Base-by-base conservation (phyloP, 1,284 basidiomycete species). In the Pascua sp. region DNA sequence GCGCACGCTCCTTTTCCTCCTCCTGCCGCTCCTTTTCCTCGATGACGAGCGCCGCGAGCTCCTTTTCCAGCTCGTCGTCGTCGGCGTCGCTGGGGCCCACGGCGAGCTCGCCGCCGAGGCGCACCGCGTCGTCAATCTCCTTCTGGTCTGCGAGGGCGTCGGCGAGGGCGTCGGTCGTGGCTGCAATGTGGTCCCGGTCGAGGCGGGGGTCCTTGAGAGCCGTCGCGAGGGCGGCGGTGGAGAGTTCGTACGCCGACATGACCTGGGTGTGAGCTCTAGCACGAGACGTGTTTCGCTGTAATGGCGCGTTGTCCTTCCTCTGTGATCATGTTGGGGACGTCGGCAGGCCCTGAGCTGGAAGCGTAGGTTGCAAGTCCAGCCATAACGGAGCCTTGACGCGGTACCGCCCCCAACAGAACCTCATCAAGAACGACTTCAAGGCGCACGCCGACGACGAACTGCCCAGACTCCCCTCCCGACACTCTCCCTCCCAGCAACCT, bases 101-200 rank as follows among this genome's bases (percentile, higher is more conserved):
- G 9, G 83, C 83, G 8, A 84, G 77, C 59, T 87, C 82, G 1
- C 82, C 84, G 18, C 86, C 87, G 42, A 85, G 73, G 51, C 81
- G 81, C 51, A 97, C 85, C 2, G 86, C 85, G 37, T 89, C 84
- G 66, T 95, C 88, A 36, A 96, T 81, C 66, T 96, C 92, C 50
- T 81, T 81, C 51, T 90, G 89, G 68, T 91, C 86, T 0, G 85
- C 85, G 59, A 91, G 86, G 1, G 87, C 88, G 57, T 90, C 87
- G 1, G 89, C 85, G 67, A 98, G 82, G 3, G 86, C 86, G 39
- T 93, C 89, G 83, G 96, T 87, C 2, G 91, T 94, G 63, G 84
- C 81, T 49, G 95, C 90, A 51, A 97, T 85, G 49, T 83, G 83
- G 16, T 87, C 87, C 8, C 84, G 82, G 61, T 88, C 85, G 12